Evolutionary conservation across 345 rosid genomes (phyloP).

Genomic region (Jatropha curcas): DNA sequence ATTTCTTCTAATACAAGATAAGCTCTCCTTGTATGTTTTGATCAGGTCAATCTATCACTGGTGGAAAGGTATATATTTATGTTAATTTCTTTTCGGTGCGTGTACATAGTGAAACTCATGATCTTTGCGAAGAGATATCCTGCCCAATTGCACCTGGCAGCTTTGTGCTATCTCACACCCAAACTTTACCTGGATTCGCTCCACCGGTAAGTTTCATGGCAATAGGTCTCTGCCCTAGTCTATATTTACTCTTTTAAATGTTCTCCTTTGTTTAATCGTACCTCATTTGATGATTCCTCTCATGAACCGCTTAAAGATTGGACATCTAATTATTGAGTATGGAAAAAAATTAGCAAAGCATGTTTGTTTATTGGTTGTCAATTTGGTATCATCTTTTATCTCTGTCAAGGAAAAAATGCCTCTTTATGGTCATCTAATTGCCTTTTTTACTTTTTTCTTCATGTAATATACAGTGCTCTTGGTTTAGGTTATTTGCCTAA

Average conservation of each 20-base stretch:
- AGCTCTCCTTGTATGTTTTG: not conserved
- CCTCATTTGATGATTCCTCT: not conserved
- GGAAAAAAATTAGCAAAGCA: not conserved
- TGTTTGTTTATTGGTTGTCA: no score
- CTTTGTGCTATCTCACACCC: conserved; percentile 67
- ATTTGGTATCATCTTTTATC: no score
- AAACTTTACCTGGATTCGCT: conserved; percentile 53
- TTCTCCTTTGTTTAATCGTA: not conserved
- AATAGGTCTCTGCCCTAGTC: not conserved
- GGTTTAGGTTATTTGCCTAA: no score
- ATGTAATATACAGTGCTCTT: no score
- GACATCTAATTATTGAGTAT: not conserved
- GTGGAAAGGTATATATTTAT: conserved; percentile 50
- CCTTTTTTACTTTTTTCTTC: no score
- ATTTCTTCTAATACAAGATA: not conserved
- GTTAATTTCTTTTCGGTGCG: conserved; percentile 50
- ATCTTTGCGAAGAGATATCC: conserved; percentile 55
- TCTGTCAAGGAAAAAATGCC: no score
- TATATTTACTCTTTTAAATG: not conserved
- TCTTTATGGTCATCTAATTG: no score
- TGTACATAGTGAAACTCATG: conserved; percentile 54
- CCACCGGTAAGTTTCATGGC: conserved; percentile 50
- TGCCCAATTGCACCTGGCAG: conserved; percentile 54
- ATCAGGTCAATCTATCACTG: conserved; percentile 47
- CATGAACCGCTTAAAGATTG: not conserved